A percentile compares a stretch with the other conserved stretches of the same genome.
Evolutionary conservation across 176 grass and related monocot genomes (phyloP).

Genomic region (Aegilops tauschii): DNA sequence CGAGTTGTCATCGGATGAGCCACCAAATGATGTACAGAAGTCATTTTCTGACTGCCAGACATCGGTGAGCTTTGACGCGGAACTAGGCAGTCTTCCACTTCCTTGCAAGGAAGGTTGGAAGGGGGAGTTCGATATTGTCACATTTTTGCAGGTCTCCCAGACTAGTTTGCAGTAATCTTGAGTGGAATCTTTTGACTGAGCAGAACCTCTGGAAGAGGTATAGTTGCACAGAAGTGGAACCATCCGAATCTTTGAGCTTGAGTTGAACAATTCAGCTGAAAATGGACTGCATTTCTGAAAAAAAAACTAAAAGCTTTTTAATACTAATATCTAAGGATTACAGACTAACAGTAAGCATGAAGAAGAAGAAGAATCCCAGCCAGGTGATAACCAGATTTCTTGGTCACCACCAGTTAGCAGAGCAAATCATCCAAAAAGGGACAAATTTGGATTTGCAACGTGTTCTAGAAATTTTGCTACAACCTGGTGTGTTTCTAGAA

Average conservation of each 20-base stretch:
- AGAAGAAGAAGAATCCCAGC: not conserved
- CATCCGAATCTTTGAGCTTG: constrained; percentile 33
- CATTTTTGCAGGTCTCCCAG: constrained; percentile 71
- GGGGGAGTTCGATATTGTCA: constrained; percentile 71
- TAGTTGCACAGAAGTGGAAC: constrained; percentile 70
- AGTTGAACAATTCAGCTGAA: constrained; percentile 61
- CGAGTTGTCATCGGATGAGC: constrained; percentile 42
- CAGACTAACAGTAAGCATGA: not conserved
- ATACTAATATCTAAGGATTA: not conserved
- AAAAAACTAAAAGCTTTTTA: not conserved
- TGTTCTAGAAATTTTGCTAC: not conserved
- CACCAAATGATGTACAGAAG: constrained; percentile 79
- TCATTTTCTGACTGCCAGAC: constrained; percentile 71
- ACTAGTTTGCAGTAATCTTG: constrained; percentile 58
- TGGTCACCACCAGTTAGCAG: not conserved
- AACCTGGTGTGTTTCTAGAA: not conserved
- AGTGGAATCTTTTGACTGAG: constrained; percentile 56
- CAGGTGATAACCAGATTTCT: not conserved
- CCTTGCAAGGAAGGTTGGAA: constrained; percentile 60
- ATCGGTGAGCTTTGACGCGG: constrained; percentile 62
- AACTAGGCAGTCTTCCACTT: constrained; percentile 40
- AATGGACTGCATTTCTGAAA: constrained; percentile 80
- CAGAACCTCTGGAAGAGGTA: constrained; percentile 28
- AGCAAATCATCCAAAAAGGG: not conserved
- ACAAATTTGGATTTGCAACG: not conserved